Evolutionary conservation across 2,329 filamentous ascomycete species (phyloP).

Genomic region (Fusarium nodosum): DNA sequence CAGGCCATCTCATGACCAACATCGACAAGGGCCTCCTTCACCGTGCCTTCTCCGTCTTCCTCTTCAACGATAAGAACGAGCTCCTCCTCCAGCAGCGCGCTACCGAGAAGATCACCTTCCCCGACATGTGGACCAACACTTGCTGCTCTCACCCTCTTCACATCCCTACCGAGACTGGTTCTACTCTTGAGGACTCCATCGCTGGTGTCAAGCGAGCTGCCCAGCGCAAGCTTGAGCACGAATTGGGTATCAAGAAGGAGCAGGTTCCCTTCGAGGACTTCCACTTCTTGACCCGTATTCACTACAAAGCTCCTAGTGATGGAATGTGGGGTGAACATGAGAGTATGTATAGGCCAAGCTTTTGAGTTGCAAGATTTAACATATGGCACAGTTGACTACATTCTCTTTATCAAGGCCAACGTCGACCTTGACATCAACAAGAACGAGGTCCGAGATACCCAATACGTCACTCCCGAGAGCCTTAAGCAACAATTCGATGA

Average conservation of each 20-base stretch:
- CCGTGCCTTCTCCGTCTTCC: conserved; percentile 97
- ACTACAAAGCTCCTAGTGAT: conserved; percentile 97
- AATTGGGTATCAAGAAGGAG: conserved; percentile 89
- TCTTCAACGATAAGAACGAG: conserved; percentile 94
- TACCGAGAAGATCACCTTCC: conserved; percentile 97
- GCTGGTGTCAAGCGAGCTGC: conserved; percentile 91
- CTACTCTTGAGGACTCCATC: conserved; percentile 82
- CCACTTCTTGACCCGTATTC: conserved; percentile 93
- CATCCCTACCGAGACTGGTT: conserved; percentile 90
- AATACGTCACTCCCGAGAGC: conserved; percentile 85
- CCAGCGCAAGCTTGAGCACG: conserved; percentile 92
- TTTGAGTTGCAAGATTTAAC: conserved; percentile 20
- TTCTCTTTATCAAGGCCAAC: conserved; percentile 96
- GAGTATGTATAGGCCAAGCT: conserved; percentile 70
- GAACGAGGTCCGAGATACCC: conserved; percentile 89
- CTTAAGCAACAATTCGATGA: conserved; percentile 89
- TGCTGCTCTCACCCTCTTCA: conserved; percentile 98
- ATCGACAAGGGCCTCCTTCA: conserved; percentile 96
- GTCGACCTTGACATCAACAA: conserved; percentile 85
- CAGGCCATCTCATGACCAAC: conserved; percentile 98
- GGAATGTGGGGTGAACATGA: conserved; percentile 99
- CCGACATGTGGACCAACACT: conserved; percentile 99
- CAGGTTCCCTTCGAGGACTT: conserved; percentile 95
- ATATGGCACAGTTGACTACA: conserved; percentile 84
- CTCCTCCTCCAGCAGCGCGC: conserved; percentile 96